These are phyloP conservation scores for Candida manassasensis DNA, from an alignment of 805 yeast species.

Conservation along the genomic window DNA sequence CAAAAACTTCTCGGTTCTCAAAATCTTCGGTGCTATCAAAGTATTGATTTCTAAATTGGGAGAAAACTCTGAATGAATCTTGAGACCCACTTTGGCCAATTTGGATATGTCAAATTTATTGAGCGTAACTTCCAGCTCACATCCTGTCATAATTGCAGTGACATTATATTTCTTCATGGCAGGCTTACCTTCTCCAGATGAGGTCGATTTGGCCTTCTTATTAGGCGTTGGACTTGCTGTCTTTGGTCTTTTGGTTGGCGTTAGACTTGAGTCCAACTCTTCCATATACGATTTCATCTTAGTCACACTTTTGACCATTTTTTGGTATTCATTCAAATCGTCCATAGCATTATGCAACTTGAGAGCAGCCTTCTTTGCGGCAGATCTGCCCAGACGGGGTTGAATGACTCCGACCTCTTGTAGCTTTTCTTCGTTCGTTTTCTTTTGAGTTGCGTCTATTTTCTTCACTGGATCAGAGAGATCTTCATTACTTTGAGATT, in stretches of 20 bases:
- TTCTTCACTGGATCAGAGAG: neutral
- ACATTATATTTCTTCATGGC: constrained; percentile 29
- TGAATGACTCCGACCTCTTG: constrained; percentile 5
- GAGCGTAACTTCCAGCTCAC: constrained; percentile 43
- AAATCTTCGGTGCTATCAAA: constrained; percentile 73
- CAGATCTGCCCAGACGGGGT: constrained; percentile 40
- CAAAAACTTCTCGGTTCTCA: constrained; percentile 84
- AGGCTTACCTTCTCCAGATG: neutral
- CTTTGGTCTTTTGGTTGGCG: constrained; percentile 5
- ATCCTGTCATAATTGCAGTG: constrained; percentile 60
- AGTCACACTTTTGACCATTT: constrained; percentile 40
- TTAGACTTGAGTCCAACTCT: constrained; percentile 21
- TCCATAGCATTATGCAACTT: constrained; percentile 66
- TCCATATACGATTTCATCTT: constrained; percentile 37
- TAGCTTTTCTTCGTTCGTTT: neutral
- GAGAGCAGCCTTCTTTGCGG: constrained; percentile 61
- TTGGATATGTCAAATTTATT: constrained; percentile 38
- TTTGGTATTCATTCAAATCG: constrained; percentile 60
- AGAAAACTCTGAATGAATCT: constrained; percentile 40
- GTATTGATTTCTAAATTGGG: constrained; percentile 38
- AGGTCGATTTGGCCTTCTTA: constrained; percentile 12
- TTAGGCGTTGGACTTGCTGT: constrained; percentile 9
- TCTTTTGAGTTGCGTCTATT: neutral
- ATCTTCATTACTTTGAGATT: neutral
- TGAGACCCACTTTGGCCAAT: constrained; percentile 54